Percentiles rank a stretch among this genome's conserved stretches.
phyloP scores from a whole-genome alignment of 2,329 filamentous ascomycete species.

The Diplodia sapinea region DNA sequence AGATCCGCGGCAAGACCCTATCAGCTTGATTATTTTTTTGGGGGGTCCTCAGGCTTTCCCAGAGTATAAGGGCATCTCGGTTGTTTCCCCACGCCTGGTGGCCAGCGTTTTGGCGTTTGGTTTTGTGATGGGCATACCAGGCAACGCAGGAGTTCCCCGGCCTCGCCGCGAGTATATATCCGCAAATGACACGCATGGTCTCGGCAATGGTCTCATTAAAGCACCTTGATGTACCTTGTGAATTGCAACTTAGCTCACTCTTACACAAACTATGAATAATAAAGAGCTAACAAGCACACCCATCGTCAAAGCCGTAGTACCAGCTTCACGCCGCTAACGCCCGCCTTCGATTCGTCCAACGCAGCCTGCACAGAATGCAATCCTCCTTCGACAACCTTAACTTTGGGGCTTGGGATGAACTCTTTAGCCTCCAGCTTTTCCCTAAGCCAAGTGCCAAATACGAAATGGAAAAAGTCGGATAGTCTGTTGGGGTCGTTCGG shows the following conservation, averaged over 20 bases:
- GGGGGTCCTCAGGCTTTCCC: not conserved
- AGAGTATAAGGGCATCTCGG: not conserved
- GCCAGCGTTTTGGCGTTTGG: not conserved
- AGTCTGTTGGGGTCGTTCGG: constrained; percentile 32
- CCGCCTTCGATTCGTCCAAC: constrained; percentile 36
- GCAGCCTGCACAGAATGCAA: constrained; percentile 34
- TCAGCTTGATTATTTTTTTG: not conserved
- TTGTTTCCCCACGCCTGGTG: constrained; percentile 37
- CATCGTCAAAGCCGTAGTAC: constrained; percentile 40
- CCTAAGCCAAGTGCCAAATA: constrained; percentile 36
- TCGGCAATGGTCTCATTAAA: not conserved
- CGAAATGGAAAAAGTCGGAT: constrained; percentile 33
- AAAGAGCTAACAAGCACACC: not conserved
- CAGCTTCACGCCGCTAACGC: constrained; percentile 37
- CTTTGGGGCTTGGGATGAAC: constrained; percentile 37
- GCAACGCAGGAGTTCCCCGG: not conserved
- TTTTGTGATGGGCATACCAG: not conserved
- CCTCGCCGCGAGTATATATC: not conserved
- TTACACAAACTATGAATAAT: not conserved
- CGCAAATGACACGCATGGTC: not conserved
- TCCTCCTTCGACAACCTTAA: constrained; percentile 36
- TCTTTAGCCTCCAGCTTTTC: constrained; percentile 35
- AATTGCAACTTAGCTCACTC: not conserved
- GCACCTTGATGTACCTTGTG: not conserved
- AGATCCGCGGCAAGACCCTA: constrained; percentile 19